phyloP scores from a whole-genome alignment of 2,329 filamentous ascomycete species.

The Fusarium temperatum region DNA sequence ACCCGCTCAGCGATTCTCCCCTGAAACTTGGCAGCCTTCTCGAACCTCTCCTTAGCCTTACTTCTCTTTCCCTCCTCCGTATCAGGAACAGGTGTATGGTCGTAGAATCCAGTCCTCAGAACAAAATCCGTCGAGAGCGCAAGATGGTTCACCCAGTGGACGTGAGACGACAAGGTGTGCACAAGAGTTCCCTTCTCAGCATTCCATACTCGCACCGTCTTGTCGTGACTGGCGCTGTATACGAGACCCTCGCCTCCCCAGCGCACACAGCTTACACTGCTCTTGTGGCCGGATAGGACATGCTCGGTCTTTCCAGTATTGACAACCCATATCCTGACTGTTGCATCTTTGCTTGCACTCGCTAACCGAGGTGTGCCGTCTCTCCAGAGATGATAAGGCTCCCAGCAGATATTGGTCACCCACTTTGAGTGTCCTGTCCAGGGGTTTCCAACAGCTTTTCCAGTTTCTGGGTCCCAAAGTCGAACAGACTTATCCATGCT shows the following conservation, averaged over 20 bases:
- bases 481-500: slow-evolving; percentile 94
- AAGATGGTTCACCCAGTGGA: slow-evolving; percentile 95
- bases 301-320: slow-evolving; percentile 81
- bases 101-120: slow-evolving; percentile 84
- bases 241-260: slow-evolving; percentile 93
- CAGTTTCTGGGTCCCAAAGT: slow-evolving; percentile 86
- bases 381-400: slow-evolving; percentile 87
- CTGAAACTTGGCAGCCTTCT: slow-evolving; percentile 81
- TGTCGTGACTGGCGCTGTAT: slow-evolving; percentile 89
- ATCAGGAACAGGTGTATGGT: slow-evolving; percentile 77
- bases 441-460: slow-evolving; percentile 72
- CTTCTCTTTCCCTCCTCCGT: slow-evolving; percentile 75
- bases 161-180: slow-evolving; percentile 82
- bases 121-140: slow-evolving; percentile 93
- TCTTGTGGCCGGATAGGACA: slow-evolving; percentile 88
- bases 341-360: slow-evolving; percentile 89
- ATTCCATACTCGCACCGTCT: slow-evolving; percentile 92
- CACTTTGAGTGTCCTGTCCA: slow-evolving; percentile 90
- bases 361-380: slow-evolving; percentile 81
- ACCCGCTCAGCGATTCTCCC: slow-evolving; percentile 83
- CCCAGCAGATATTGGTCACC: slow-evolving; percentile 89
- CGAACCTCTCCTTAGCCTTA: slow-evolving; percentile 83
- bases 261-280: slow-evolving; percentile 86
- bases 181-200: slow-evolving; percentile 79
- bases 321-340: slow-evolving; percentile 86